Evolutionary conservation across 208 protist genomes (phyloP).

Genomic region (Leishmania aethiopica): DNA sequence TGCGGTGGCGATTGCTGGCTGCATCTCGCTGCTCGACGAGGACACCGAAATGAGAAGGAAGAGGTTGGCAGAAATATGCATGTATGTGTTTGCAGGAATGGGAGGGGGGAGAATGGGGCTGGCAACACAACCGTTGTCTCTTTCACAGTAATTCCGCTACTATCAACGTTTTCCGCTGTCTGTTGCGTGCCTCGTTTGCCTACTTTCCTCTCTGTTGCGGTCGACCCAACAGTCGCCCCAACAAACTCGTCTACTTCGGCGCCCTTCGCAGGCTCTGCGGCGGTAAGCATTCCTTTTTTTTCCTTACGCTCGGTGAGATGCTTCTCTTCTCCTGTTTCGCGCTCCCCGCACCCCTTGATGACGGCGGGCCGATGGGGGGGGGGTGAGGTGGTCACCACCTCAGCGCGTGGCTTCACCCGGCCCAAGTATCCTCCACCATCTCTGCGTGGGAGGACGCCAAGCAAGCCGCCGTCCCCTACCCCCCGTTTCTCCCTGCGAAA

Average conservation of each 20-base stretch:
- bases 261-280: background rate
- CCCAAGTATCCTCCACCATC: background rate
- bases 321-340: background rate
- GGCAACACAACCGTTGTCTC: background rate
- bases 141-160: background rate
- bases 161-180: background rate
- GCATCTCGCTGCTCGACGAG: background rate
- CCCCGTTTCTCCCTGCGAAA: background rate
- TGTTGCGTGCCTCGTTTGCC: background rate
- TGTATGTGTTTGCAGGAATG: background rate
- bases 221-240: background rate
- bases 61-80: background rate
- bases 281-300: background rate
- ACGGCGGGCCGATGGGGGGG: too few species aligned
- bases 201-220: background rate
- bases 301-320: too few species aligned
- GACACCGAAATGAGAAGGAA: too few species aligned
- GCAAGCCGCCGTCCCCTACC: background rate
- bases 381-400: too few species aligned
- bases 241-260: background rate
- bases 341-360: too few species aligned
- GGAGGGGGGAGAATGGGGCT: background rate
- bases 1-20: background rate
- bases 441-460: background rate
- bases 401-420: background rate